Evolutionary conservation across 176 grass and related monocot species (phyloP).

Genomic region (Cymbopogon citratus): DNA sequence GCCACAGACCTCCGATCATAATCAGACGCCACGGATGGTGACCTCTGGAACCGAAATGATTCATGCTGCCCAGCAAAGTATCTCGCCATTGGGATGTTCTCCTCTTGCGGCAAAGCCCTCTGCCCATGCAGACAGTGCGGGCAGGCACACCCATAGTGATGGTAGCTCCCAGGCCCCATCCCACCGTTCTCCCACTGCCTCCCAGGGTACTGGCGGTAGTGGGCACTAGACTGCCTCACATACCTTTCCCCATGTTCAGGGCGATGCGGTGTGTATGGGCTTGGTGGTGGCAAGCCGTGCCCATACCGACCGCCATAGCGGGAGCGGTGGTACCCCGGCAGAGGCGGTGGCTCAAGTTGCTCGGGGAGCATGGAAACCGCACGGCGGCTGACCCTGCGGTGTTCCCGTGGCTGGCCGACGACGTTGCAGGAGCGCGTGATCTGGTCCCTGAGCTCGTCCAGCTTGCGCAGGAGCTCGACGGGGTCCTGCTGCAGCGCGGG

Average conservation of each 20-base stretch:
- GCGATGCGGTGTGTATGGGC: slow-evolving; percentile 18
- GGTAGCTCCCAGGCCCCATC: slow-evolving; percentile 32
- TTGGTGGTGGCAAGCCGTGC: slow-evolving; percentile 32
- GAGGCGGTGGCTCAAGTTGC: slow-evolving; percentile 19
- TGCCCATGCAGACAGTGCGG: slow-evolving; percentile 36
- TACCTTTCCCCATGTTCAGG: slow-evolving; percentile 37
- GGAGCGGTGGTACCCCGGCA: slow-evolving; percentile 36
- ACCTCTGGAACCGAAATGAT: slow-evolving; percentile 40
- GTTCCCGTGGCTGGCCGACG: slow-evolving; percentile 39
- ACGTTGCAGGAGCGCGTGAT: slow-evolving; percentile 66
- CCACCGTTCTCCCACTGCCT: slow-evolving; percentile 43
- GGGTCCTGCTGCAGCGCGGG: slow-evolving; percentile 55
- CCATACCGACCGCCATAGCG: slow-evolving; percentile 28
- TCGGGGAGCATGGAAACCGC: slow-evolving; percentile 35
- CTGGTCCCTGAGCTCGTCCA: slow-evolving; percentile 85
- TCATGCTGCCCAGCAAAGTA: slow-evolving; percentile 56
- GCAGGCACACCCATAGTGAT: slow-evolving; percentile 35
- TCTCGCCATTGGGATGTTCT: slow-evolving; percentile 43
- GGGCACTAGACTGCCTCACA: slow-evolving; percentile 28
- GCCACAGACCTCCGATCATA: slow-evolving; percentile 53
- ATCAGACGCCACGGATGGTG: slow-evolving; percentile 42
- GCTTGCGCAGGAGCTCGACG: slow-evolving; percentile 67
- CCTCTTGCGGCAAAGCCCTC: slow-evolving; percentile 23
- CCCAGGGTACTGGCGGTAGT: slow-evolving; percentile 39
- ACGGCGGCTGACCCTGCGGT: slow-evolving; percentile 6